phyloP scores from a whole-genome alignment of 164 flowering plant genomes.

The Nymphaea thermarum region DNA sequence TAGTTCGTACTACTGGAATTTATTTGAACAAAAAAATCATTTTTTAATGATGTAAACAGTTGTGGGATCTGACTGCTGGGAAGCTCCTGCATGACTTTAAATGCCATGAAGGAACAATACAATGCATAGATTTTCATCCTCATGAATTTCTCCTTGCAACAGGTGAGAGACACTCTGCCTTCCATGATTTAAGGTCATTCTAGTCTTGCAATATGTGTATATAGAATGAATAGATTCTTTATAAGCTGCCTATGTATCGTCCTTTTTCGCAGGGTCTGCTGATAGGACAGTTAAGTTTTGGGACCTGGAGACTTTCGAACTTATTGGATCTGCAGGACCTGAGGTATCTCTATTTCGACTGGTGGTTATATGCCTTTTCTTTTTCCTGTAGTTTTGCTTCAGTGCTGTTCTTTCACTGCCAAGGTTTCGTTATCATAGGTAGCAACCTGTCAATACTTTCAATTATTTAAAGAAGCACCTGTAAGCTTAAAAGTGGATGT shows the following conservation, averaged over 20 bases:
- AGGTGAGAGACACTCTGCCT: conserved; percentile 30
- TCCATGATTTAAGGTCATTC: neutral
- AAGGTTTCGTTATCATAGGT: too few relatives aligned
- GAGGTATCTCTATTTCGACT: conserved; percentile 65
- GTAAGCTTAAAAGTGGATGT: too few relatives aligned
- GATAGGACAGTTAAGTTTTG: conserved; percentile 96
- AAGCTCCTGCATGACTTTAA: conserved; percentile 93
- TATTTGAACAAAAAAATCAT: neutral
- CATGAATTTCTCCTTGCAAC: conserved; percentile 95
- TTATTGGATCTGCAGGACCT: conserved; percentile 91
- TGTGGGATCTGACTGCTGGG: conserved; percentile 99
- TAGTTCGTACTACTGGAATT: neutral
- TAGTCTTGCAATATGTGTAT: too few relatives aligned
- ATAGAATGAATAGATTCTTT: neutral
- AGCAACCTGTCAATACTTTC: too few relatives aligned
- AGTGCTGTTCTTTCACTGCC: too few relatives aligned
- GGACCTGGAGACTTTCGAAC: conserved; percentile 99
- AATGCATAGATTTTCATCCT: conserved; percentile 97
- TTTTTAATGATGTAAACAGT: conserved; percentile 24
- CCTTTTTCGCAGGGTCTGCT: conserved; percentile 62
- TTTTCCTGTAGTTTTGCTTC: too few relatives aligned
- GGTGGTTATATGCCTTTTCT: too few relatives aligned
- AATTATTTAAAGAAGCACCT: too few relatives aligned
- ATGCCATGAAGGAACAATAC: conserved; percentile 87
- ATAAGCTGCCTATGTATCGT: neutral